These are phyloP conservation scores for Neofusicoccum umdonicola DNA, from an alignment of 2,329 filamentous ascomycete genomes.

Conservation along the genomic window DNA sequence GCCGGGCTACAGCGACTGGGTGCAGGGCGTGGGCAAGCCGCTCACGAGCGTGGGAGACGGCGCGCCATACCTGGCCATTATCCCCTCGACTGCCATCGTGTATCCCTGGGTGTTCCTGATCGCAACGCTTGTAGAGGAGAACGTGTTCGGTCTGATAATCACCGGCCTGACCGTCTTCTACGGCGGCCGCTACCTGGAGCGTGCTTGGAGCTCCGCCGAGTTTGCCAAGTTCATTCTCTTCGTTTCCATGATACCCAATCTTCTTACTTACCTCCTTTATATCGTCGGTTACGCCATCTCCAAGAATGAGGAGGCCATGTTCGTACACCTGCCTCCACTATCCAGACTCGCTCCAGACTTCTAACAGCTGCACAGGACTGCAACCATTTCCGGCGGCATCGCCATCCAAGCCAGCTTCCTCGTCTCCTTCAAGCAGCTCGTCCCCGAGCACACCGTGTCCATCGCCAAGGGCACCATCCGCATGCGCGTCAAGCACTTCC, in stretches of 20 bases:
- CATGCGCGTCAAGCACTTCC: slow-evolving; percentile 81
- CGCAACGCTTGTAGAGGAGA: slow-evolving; percentile 86
- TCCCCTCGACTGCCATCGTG: slow-evolving; percentile 77
- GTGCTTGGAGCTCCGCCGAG: slow-evolving; percentile 90
- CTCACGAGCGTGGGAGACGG: slow-evolving; percentile 55
- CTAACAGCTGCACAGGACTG: slow-evolving; percentile 53
- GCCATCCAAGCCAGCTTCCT: slow-evolving; percentile 90
- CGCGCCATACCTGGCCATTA: slow-evolving; percentile 82
- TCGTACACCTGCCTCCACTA: slow-evolving; percentile 35
- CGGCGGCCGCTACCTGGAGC: slow-evolving; percentile 90
- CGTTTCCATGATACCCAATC: slow-evolving; percentile 75
- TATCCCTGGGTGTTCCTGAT: slow-evolving; percentile 93
- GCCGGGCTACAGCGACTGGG: slow-evolving; percentile 35
- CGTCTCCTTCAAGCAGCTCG: slow-evolving; percentile 94
- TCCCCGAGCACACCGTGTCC: slow-evolving; percentile 94
- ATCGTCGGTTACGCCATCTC: slow-evolving; percentile 71
- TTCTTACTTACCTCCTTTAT: slow-evolving; percentile 70
- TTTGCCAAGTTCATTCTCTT: slow-evolving; percentile 87
- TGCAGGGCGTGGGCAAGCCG: slow-evolving; percentile 46
- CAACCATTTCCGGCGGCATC: slow-evolving; percentile 83
- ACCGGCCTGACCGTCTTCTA: slow-evolving; percentile 80
- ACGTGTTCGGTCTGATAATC: slow-evolving; percentile 79
- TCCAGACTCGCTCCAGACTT: not conserved
- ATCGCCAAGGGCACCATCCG: slow-evolving; percentile 86
- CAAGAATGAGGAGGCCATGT: slow-evolving; percentile 67